These are phyloP conservation scores for Ogataea wickerhamii DNA, from an alignment of 805 yeast species.

Conservation along the genomic window DNA sequence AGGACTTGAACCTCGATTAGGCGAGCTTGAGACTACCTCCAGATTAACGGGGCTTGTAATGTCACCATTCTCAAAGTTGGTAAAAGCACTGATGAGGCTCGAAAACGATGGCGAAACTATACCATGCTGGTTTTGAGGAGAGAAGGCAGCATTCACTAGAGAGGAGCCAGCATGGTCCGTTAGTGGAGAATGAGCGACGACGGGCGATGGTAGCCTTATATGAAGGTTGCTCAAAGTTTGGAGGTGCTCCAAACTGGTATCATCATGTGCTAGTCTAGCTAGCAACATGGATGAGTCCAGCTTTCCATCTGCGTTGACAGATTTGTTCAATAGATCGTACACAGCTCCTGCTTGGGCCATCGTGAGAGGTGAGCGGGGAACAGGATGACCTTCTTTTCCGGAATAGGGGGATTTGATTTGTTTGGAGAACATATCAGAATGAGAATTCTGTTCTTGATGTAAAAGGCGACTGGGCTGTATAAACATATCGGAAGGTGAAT, in stretches of 20 bases:
- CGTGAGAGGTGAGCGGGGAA: conserved; percentile 14
- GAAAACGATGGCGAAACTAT: conserved; percentile 27
- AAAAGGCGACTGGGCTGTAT: conserved; percentile 1
- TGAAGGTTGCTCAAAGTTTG: background rate
- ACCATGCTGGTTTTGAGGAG: conserved; percentile 5
- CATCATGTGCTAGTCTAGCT: conserved; percentile 14
- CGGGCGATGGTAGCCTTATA: conserved; percentile 14
- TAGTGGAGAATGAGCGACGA: conserved; percentile 11
- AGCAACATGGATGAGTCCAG: conserved; percentile 25
- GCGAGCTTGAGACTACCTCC: conserved; percentile 15
- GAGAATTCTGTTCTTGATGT: background rate
- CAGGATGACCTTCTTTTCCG: conserved; percentile 7
- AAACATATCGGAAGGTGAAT: background rate
- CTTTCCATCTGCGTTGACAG: conserved; percentile 19
- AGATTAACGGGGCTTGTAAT: conserved; percentile 26
- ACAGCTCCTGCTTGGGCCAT: conserved; percentile 21
- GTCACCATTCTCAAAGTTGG: conserved; percentile 24
- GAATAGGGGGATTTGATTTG: background rate
- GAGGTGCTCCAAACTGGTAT: background rate
- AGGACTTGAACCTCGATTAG: background rate
- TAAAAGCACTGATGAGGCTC: conserved; percentile 26
- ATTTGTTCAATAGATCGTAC: conserved; percentile 20
- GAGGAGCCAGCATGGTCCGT: background rate
- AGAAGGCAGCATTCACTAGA: background rate
- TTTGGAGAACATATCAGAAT: background rate